Base-by-base conservation (phyloP, 2,329 filamentous ascomycete genomes). In the Conoideocrella luteorostrata region DNA sequence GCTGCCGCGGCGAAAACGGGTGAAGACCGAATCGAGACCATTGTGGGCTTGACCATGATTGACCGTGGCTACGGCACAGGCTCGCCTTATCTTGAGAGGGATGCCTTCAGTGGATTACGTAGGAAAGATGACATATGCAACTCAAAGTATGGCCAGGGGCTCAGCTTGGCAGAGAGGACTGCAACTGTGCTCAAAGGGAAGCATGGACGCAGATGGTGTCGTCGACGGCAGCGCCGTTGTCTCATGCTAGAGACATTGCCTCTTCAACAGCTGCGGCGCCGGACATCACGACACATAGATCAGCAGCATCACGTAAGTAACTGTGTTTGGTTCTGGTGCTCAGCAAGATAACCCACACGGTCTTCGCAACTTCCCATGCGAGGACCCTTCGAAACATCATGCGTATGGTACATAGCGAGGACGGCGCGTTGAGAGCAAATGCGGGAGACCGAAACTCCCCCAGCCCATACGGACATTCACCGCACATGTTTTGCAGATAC, bases 21-120 rank as follows among this genome's bases (percentile, higher is more conserved):
- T 6, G 46, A 43, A 1, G 46, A 52, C 13, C 41, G 47, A 6
- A 44, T 48, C 9, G 50, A 63, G 4, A 57, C 44, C 2, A 34
- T 28, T 39, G 44, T 46, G 33, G 29, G 51, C 0, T 52, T 81
- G 5, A 74, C 67, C 0, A 73, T 87, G 2, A 66, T 68, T 0
- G 83, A 87, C 51, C 82, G 82, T 0, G 84, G 83, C 1, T 72
- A 71, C 35, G 84, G 83, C 2, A 87, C 87, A 26, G 73, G 73
- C 0, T 66, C 75, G 5, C 76, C 83, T 9, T 87, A 78, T 49
- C 61, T 85, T 10, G 68, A 73, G 17, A 72, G 76, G 7, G 70
- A 72, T 12, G 59, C 86, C 0, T 87, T 81, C 54, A 77, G 72
- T 0, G 78, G 81, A 0, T 86, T 86, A n/a, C n/a, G n/a, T 47